Evolutionary conservation across 2,329 filamentous ascomycete species (phyloP), one percentile per base, ranked within the genome.

Genomic region (Sporothrix inflata): DNA sequence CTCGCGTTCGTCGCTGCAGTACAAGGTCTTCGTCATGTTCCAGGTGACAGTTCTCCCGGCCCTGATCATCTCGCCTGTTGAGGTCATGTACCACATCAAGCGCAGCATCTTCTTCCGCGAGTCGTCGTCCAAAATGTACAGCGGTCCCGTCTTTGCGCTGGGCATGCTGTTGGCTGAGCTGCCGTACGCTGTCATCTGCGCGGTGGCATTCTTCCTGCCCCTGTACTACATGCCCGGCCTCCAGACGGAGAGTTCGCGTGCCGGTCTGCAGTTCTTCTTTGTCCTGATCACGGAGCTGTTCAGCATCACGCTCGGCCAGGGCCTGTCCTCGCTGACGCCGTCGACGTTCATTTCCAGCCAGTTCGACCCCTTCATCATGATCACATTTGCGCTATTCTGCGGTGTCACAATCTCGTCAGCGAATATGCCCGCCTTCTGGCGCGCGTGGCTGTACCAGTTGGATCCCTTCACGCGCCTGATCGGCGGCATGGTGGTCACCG

Each of bases 11-110:
- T 92, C 91, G 1, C 86, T 97, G 4, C 94, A 97, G 81, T 92
- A 96, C 84, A 90, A 91, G 73, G 88, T 97, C 74, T 97, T 97
- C 81, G 89, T 95, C 81, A 92, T 96, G 80, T 97, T 97, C 87
- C 93, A 97, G 80, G 89, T 94, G 69, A 94, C 93, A 0, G 92
- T 97, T 27, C 85, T 97, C 34, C 93, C 94, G 0, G 92, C 92
- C 0, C 85, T 97, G 40, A 93, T 97, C 79, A 89, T 97, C 72
- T 89, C 90, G 0, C 93, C 97, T 78, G 91, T 97, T 70, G 92
- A 97, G 80, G 89, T 91, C 53, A 94, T 94, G 83, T 97, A 92
- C 80, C 91, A 94, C 78, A 84, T 94, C 77, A 90, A 91, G 74
- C 89, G 94, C 57, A 86, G 92, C 78, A 91, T 97, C 75, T 94